Conservation (phyloP, 1,284 basidiomycete genomes). For the Heimioporus retisporus region DNA sequence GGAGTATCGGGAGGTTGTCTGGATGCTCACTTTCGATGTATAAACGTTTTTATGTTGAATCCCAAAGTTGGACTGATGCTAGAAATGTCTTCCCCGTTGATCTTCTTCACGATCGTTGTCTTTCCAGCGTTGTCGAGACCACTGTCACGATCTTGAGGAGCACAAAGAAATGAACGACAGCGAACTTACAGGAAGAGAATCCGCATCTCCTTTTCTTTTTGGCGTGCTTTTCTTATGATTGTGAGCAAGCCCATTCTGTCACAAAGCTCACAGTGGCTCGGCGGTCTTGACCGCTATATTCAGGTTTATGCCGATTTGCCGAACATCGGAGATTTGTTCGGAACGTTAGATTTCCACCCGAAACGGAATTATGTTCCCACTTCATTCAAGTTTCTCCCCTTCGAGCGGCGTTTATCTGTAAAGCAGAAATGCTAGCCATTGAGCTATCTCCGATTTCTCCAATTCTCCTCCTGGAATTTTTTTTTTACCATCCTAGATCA, state of each 20-base stretch:
- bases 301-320: too few species aligned
- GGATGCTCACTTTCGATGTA: conserved; percentile 83
- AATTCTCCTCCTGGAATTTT: too few species aligned
- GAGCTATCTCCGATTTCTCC: too few species aligned
- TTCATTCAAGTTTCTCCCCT: too few species aligned
- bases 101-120: conserved; percentile 96
- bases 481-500: too few species aligned
- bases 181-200: conserved; percentile 90
- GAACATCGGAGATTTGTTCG: too few species aligned
- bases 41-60: conserved; percentile 98
- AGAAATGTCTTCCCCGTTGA: conserved; percentile 92
- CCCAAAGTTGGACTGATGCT: conserved; percentile 95
- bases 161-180: conserved; percentile 12
- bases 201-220: conserved; percentile 96
- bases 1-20: conserved; percentile 29
- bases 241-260: conserved; percentile 89
- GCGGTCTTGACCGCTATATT: too few species aligned
- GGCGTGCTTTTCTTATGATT: conserved; percentile 96
- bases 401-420: too few species aligned
- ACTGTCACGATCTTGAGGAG: conserved; percentile 54
- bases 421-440: too few species aligned
- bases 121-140: conserved; percentile 99
- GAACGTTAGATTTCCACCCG: too few species aligned
- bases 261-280: too few species aligned
- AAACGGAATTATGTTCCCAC: too few species aligned